Evolutionary conservation across 164 flowering plant genomes (phyloP), one percentile per base, ranked within the genome.

Genomic region (Magnolia sinica): DNA sequence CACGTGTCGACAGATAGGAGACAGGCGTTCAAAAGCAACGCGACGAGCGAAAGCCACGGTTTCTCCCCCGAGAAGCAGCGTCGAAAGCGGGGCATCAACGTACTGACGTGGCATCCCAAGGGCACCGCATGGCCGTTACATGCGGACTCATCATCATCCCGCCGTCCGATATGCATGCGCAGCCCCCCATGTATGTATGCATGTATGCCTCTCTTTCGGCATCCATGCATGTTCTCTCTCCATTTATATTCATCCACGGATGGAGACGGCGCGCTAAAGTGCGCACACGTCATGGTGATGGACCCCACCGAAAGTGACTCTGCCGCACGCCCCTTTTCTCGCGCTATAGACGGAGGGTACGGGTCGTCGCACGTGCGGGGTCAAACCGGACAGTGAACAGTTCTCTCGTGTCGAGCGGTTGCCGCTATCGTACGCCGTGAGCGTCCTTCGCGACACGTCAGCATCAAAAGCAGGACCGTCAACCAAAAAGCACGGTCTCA

Each of bases 101-200:
- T 64, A 23, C 8, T 64, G 67, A 64, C 67, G 67, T 64, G 29
- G 67, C 67, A 20, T 7, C 4, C 8, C 10, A 64, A 6, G 23
- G 61, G 1, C 61, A 55, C 45, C 45, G 61, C 61, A 55, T 55
- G 61, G 61, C 61, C 61, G 61, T 7, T 55, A 10, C 67, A 64
- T 64, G 64, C 67, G 19, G 5, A 64, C 19, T 4, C 22, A 64
- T 64, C 67, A 64, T 64, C 67, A 22, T 22, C 67, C 10, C 67
- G 67, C 67, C 67, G 67, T n/a, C 67, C 23, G 24, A 64, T 29
- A 64, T 64, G 24, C 67, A 64, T 64, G 23, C 61, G 61, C 11
- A 55, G 67, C 27, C 20, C 20, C 24, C 9, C 22, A 18, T 3
- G 24, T 19, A 22, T 18, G 67, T 20, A 10, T 10, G 61, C 11